These are phyloP conservation scores for Magnusiomyces suaveolens DNA, from an alignment of 1,139 yeast genomes.

Conservation along the genomic window DNA sequence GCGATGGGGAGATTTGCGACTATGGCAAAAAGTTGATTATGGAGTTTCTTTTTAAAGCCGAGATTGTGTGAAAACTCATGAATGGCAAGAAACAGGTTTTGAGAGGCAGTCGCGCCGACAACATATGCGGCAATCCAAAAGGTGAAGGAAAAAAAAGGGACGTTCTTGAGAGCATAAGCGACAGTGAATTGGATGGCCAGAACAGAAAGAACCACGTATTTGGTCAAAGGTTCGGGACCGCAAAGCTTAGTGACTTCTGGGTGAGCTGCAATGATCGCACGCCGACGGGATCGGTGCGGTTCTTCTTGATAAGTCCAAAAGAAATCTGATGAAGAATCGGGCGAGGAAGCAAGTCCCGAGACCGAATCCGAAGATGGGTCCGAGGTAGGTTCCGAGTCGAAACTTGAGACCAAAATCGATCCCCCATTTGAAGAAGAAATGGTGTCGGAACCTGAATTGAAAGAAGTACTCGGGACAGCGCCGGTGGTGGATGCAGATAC, in stretches of 20 bases:
- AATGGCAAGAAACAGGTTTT: slow-evolving; percentile 75
- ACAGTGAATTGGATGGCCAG: slow-evolving; percentile 52
- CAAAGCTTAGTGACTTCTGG: slow-evolving; percentile 75
- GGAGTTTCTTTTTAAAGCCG: slow-evolving; percentile 69
- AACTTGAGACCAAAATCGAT: too few species aligned
- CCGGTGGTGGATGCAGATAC: too few species aligned
- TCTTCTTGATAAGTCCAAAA: slow-evolving; percentile 78
- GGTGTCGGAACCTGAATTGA: too few species aligned
- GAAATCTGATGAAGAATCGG: too few species aligned
- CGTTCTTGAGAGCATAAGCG: slow-evolving; percentile 53
- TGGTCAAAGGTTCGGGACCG: slow-evolving; percentile 81
- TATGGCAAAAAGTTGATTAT: slow-evolving; percentile 69
- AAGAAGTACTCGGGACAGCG: too few species aligned
- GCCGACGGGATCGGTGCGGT: slow-evolving; percentile 71
- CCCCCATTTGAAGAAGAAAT: too few species aligned
- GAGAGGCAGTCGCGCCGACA: slow-evolving; percentile 79
- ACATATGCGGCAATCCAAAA: slow-evolving; percentile 60
- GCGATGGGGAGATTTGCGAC: slow-evolving; percentile 80
- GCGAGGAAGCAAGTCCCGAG: too few species aligned
- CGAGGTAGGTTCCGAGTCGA: too few species aligned
- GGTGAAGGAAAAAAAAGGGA: slow-evolving; percentile 44
- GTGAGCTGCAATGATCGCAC: slow-evolving; percentile 58
- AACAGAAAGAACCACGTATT: slow-evolving; percentile 59
- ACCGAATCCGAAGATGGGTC: too few species aligned
- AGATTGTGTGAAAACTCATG: slow-evolving; percentile 83